Evolutionary conservation across 257 asterid species (phyloP), one percentile per base, ranked within the genome.

Genomic region (Perilla frutescens): DNA sequence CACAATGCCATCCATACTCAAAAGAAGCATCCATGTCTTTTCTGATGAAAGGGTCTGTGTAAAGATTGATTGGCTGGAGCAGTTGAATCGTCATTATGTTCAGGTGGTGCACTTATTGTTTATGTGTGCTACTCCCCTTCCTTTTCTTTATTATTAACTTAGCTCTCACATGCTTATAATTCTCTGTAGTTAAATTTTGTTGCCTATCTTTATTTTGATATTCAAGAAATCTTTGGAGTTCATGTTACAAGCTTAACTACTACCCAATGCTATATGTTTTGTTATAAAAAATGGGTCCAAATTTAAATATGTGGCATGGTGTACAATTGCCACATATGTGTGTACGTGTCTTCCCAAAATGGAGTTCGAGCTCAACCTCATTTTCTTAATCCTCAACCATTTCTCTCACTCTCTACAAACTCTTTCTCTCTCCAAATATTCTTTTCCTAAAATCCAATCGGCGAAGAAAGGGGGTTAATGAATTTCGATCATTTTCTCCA

Each of bases 21-120:
- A 92, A 83, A 82, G 99, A 92, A 95, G 81, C 74, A 90, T 98
- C 87, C 98, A 90, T 70, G 83, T 92, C 2, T 87, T 95, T 76
- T 70, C 77, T 62, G 90, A 92, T 48, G 99, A 95, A 63, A 89
- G 87, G 82, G 96, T 89, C 79, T 92, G 96, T 50, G 94, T 92
- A 75, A 95, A 95, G 86, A 81, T 95, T 68, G 99, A 95, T 79
- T 89, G 96, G 97, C 90, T 95, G 34, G 98, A 89, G 83, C 99
- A 95, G 82, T 78, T 95, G 71, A 86, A 92, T 59, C 98, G 99
- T 65, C 88, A 90, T 15, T 95, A 90, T 79, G 83, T 90, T 79
- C 99, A 95, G 99, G 99, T 92, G 76, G 44, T 75, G 50, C 69
- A 59, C 61, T 57, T 50, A 9, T 67, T 67, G 29, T 43, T 55